phyloP scores from a whole-genome alignment of 192 early-diverging fungal species.

The Dissophora ornata region DNA sequence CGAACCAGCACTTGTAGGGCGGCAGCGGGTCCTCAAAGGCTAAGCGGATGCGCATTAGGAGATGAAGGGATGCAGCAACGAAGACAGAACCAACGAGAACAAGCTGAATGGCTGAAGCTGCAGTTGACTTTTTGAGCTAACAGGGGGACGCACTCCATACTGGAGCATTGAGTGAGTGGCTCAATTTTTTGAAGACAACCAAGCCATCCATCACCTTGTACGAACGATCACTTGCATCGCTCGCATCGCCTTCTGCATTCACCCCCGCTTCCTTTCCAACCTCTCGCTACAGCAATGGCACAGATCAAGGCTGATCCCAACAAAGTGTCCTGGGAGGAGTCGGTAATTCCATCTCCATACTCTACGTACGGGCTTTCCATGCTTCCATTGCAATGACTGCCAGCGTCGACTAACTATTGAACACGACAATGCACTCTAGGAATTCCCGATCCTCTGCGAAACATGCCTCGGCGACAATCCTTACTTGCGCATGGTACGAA shows the following conservation, averaged over 20 bases:
- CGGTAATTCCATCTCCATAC: slow-evolving; percentile 39
- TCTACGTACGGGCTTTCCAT: not conserved
- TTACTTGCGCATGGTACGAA: slow-evolving; percentile 96
- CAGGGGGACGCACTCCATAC: no score
- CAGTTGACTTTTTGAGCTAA: no score
- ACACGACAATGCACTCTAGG: slow-evolving; percentile 42
- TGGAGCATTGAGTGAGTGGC: no score
- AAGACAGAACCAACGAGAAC: no score
- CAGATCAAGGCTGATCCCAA: slow-evolving; percentile 67
- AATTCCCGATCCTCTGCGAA: slow-evolving; percentile 94
- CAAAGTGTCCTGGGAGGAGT: slow-evolving; percentile 73
- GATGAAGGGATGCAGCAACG: no score
- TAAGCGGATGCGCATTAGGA: slow-evolving; percentile 37
- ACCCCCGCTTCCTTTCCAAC: no score
- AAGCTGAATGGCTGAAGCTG: no score
- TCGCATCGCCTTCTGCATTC: no score
- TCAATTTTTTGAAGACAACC: no score
- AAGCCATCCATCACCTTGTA: no score
- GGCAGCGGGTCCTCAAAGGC: slow-evolving; percentile 46
- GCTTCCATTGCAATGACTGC: not conserved
- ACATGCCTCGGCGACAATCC: slow-evolving; percentile 98
- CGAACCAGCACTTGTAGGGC: slow-evolving; percentile 52
- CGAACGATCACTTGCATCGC: no score
- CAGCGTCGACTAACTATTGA: no score
- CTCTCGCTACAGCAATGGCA: slow-evolving; percentile 21